Percentiles rank a stretch among this genome's conserved stretches.
phyloP scores from a whole-genome alignment of 2,329 filamentous ascomycete species.

The Verruconis gallopava region DNA sequence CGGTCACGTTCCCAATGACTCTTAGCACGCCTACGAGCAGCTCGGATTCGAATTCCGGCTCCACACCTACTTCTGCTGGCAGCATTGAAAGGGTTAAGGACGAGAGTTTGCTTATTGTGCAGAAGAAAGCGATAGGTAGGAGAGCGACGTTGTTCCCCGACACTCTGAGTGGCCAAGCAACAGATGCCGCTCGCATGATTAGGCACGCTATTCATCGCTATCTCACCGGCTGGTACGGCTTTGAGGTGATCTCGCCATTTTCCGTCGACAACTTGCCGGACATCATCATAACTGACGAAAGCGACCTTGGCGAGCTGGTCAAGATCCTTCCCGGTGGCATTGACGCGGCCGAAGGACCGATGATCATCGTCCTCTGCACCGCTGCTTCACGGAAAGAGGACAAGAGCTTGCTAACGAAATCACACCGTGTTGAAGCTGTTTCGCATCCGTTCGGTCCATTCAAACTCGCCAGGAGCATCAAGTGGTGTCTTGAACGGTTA shows the following conservation, averaged over 20 bases:
- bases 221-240: slow-evolving; percentile 15
- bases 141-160: slow-evolving; percentile 2
- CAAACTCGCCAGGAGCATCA: slow-evolving; percentile 25
- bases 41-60: slow-evolving; percentile 3
- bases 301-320: slow-evolving; percentile 12
- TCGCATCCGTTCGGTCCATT: slow-evolving; percentile 27
- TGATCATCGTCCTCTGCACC: slow-evolving; percentile 24
- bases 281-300: slow-evolving; percentile 13
- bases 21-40: neutral
- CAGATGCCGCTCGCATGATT: slow-evolving; percentile 5
- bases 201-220: slow-evolving; percentile 11
- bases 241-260: slow-evolving; percentile 1
- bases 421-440: slow-evolving; percentile 22
- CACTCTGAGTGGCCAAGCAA: neutral
- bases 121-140: slow-evolving; percentile 6
- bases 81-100: slow-evolving; percentile 14
- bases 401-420: slow-evolving; percentile 11
- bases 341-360: neutral
- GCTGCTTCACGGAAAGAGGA: slow-evolving; percentile 17
- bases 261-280: slow-evolving; percentile 3
- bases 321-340: slow-evolving; percentile 1
- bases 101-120: slow-evolving; percentile 12
- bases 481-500: slow-evolving; percentile 18
- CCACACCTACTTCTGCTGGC: slow-evolving; percentile 11
- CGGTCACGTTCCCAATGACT: slow-evolving; percentile 10